These are phyloP conservation scores for Atractiella rhizophila DNA, from an alignment of 768 basidiomycete species.

Conservation along the genomic window DNA sequence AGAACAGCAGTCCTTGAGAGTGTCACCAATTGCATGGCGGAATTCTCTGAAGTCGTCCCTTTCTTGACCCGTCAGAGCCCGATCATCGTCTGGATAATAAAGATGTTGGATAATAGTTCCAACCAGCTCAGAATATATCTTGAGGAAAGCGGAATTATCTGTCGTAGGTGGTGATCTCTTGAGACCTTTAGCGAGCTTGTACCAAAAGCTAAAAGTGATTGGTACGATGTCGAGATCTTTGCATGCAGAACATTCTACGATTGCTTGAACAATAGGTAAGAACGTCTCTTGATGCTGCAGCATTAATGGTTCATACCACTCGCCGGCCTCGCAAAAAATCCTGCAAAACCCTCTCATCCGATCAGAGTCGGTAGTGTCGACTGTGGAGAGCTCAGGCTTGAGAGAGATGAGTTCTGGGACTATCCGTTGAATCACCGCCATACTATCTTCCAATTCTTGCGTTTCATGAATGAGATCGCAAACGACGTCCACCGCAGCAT, in stretches of 20 bases:
- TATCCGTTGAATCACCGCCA: conserved; percentile 61
- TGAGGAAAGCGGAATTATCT: conserved; percentile 28
- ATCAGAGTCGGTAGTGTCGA: conserved; percentile 51
- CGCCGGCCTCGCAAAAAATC: conserved; percentile 89
- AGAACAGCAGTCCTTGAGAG: conserved; percentile 89
- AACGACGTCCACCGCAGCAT: conserved; percentile 67
- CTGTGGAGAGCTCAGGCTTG: conserved; percentile 32
- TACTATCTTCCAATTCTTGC: conserved; percentile 84
- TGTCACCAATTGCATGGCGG: conserved; percentile 95
- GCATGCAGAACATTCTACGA: conserved; percentile 75
- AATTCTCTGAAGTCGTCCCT: conserved; percentile 81
- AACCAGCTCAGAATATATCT: conserved; percentile 65
- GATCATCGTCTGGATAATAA: conserved; percentile 56
- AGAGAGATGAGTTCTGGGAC: conserved; percentile 63
- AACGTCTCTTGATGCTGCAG: conserved; percentile 75
- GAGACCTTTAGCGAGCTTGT: conserved; percentile 72
- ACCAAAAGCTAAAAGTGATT: conserved; percentile 97
- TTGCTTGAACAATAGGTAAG: conserved; percentile 82
- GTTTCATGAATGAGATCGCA: conserved; percentile 95
- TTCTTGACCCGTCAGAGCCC: conserved; percentile 46
- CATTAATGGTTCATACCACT: conserved; percentile 71
- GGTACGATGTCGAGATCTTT: conserved; percentile 83
- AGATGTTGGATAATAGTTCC: conserved; percentile 64
- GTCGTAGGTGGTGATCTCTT: conserved; percentile 47
- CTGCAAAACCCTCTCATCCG: conserved; percentile 69